These are phyloP conservation scores for Rutstroemia sp. DNA, from an alignment of 2,329 filamentous ascomycete genomes.

Conservation along the genomic window DNA sequence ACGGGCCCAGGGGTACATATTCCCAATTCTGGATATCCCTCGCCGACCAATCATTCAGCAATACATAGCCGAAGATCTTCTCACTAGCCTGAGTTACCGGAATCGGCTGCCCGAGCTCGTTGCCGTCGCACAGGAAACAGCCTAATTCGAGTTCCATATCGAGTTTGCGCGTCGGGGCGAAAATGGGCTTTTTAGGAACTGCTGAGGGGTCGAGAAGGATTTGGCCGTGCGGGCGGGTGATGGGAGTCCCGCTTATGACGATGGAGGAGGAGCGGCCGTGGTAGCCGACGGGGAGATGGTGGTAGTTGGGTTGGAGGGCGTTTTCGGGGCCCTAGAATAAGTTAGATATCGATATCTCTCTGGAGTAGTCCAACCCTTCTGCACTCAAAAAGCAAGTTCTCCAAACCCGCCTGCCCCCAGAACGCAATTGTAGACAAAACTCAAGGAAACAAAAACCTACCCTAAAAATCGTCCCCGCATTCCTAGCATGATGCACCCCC, in stretches of 20 bases:
- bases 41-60: slow-evolving; percentile 85
- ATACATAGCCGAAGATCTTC: slow-evolving; percentile 68
- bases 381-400: too few species aligned
- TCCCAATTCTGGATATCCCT: slow-evolving; percentile 80
- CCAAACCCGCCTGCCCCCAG: too few species aligned
- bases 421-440: too few species aligned
- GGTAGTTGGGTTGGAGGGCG: slow-evolving; percentile 75
- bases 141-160: slow-evolving; percentile 79
- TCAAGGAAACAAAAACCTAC: not conserved
- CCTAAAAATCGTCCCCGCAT: slow-evolving; percentile 28
- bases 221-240: slow-evolving; percentile 69
- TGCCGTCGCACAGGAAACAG: slow-evolving; percentile 61
- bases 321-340: slow-evolving; percentile 63
- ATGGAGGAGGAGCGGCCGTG: slow-evolving; percentile 72
- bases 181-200: slow-evolving; percentile 53
- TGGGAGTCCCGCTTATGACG: slow-evolving; percentile 64
- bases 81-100: slow-evolving; percentile 56
- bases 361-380: too few species aligned
- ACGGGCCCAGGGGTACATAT: slow-evolving; percentile 74
- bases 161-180: slow-evolving; percentile 56
- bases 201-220: slow-evolving; percentile 58
- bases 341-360: too few species aligned
- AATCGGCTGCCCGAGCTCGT: slow-evolving; percentile 57
- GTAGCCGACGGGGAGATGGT: slow-evolving; percentile 73
- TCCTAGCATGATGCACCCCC: slow-evolving; percentile 70